Evolutionary conservation across 768 basidiomycete genomes (phyloP).

Genomic region (Suillus occidentalis): DNA sequence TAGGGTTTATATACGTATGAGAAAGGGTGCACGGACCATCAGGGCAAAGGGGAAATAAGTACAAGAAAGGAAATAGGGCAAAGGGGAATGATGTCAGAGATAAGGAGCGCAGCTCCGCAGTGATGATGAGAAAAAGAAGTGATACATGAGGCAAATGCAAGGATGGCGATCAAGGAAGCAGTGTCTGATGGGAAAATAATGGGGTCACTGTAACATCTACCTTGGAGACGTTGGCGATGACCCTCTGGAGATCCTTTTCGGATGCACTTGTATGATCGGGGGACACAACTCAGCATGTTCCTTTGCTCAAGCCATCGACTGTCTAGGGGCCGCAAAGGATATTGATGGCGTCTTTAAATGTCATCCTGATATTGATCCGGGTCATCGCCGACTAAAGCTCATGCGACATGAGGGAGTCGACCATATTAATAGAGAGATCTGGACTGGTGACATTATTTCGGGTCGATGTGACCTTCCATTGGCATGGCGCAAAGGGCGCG

Average conservation of each 20-base stretch:
- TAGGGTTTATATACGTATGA: too few species aligned
- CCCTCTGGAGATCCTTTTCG: slow-evolving; percentile 28
- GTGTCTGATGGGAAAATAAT: too few species aligned
- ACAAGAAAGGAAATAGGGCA: too few species aligned
- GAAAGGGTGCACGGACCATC: too few species aligned
- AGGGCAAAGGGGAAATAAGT: too few species aligned
- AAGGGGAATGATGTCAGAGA: too few species aligned
- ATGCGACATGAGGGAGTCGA: background rate
- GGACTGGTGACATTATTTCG: background rate
- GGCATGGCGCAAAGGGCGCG: background rate
- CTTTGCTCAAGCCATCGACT: slow-evolving; percentile 4
- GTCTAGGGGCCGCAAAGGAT: background rate
- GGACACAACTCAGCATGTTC: slow-evolving; percentile 10
- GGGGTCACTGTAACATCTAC: too few species aligned
- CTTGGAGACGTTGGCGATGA: slow-evolving; percentile 29
- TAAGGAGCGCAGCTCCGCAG: too few species aligned
- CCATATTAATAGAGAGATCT: slow-evolving; percentile 19
- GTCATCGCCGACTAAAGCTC: background rate
- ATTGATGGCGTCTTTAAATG: slow-evolving; percentile 12
- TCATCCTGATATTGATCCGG: background rate
- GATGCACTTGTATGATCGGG: background rate
- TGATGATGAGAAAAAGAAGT: too few species aligned
- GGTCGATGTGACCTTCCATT: background rate
- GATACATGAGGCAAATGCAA: too few species aligned
- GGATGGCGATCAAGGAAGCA: too few species aligned